Evolutionary conservation across 148 eudicot genomes (phyloP), one percentile per base, ranked within the genome.

Genomic region (Diospyros lotus): DNA sequence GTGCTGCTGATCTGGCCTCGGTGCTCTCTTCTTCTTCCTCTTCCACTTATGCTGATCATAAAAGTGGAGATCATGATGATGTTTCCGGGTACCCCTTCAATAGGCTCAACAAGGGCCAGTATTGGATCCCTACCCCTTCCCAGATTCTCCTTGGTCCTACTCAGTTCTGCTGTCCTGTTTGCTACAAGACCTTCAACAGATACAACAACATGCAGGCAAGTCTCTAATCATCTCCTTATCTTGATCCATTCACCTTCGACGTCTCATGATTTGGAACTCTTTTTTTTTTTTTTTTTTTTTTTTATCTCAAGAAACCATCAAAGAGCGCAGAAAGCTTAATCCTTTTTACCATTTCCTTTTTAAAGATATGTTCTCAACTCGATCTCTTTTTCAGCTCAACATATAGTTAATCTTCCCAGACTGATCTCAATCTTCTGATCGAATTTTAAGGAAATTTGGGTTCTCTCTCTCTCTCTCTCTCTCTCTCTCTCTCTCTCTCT

Each of bases 91-190:
- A 81, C 81, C 84, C 90, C 14, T 65, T 87, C 53, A 86, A 69
- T 52, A 86, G 85, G 68, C 75, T 86, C 43, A 91, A 84, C 76
- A 91, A 89, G 72, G 96, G 98, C 7, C 93, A 94, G 80, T 94
- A 94, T 75, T 94, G 98, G 98, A 94, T 94, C 71, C 98, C 98
- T 45, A 91, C 98, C 42, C 97, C 98, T 73, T 86, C 98, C 43
- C 98, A 94, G 84, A 94, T 94, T 78, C 87, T 94, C 62, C 90
- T 91, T 75, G 98, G 98, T 42, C 98, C 98, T 48, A 94, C 98
- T 39, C 98, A 94, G 72, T 94, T 94, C 84, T 91, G 95, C 7
- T 94, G 98, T 72, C 98, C 93, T 50, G 89, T 94, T 88, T 94
- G 98, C 85, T 87, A 45, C 81, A 91, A 91, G 84, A 90, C 95